A percentile compares a stretch with the other conserved stretches of the same genome.
phyloP scores from a whole-genome alignment of 306 rosid species.

The Echinosophora koreensis region DNA sequence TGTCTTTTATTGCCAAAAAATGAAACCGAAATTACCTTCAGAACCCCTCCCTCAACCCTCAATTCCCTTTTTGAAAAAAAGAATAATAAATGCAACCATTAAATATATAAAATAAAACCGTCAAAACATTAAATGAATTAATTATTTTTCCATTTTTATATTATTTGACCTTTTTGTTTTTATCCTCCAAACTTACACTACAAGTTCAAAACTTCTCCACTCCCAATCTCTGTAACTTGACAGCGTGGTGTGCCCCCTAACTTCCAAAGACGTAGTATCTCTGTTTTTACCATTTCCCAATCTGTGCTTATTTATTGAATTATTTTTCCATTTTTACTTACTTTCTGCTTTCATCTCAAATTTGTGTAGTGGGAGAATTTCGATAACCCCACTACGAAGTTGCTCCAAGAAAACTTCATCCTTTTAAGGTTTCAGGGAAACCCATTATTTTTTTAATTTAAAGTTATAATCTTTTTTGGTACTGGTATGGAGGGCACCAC shows the following conservation, averaged over 20 bases:
- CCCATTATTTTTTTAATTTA: not conserved
- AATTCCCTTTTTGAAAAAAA: too few species aligned
- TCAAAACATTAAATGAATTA: too few species aligned
- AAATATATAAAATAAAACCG: not conserved
- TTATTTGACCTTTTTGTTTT: too few species aligned
- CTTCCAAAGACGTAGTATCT: too few species aligned
- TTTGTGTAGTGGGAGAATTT: not conserved
- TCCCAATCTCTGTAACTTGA: not conserved
- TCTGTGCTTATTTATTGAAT: not conserved
- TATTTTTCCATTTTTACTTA: not conserved
- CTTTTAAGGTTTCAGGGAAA: constrained; percentile 15
- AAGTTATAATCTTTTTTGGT: not conserved
- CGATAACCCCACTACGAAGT: not conserved
- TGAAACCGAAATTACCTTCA: too few species aligned
- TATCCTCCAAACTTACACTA: not conserved
- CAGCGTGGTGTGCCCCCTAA: too few species aligned
- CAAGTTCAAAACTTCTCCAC: not conserved
- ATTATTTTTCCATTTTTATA: too few species aligned
- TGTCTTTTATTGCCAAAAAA: too few species aligned
- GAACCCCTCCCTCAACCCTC: too few species aligned
- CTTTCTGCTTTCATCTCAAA: not conserved
- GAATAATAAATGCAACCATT: not conserved
- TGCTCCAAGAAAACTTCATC: not conserved
- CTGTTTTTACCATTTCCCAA: too few species aligned
- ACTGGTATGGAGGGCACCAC: constrained; percentile 45